Evolutionary conservation across 805 yeast species (phyloP).

Genomic region (Candida nitratophila): DNA sequence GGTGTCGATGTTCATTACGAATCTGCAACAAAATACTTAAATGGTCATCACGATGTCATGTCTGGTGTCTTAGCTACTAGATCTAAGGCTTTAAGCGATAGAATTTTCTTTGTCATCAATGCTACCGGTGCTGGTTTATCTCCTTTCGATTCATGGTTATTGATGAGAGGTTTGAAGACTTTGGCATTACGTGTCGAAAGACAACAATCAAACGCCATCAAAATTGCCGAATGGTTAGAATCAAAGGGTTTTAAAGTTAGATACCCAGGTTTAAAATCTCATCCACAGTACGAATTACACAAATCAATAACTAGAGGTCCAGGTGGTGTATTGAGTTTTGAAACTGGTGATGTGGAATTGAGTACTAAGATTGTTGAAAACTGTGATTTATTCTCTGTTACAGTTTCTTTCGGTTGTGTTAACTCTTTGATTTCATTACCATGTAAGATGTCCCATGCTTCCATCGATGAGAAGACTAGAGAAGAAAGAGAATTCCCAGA

Average conservation of each 20-base stretch:
- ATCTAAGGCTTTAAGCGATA: conserved; percentile 54
- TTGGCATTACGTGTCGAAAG: conserved; percentile 79
- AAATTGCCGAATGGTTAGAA: conserved; percentile 68
- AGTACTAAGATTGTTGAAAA: conserved; percentile 70
- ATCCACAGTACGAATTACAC: conserved; percentile 79
- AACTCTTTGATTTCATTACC: conserved; percentile 91
- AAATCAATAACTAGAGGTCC: conserved; percentile 70
- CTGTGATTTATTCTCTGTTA: conserved; percentile 74
- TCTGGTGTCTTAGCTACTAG: conserved; percentile 84
- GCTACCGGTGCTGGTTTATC: conserved; percentile 88
- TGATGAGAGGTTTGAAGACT: conserved; percentile 84
- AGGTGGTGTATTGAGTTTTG: conserved; percentile 86
- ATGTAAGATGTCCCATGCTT: conserved; percentile 95
- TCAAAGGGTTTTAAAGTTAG: conserved; percentile 66
- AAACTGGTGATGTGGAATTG: conserved; percentile 66
- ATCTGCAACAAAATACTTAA: conserved; percentile 85
- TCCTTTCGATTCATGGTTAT: conserved; percentile 90
- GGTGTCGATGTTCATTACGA: conserved; percentile 92
- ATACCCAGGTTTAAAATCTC: conserved; percentile 77
- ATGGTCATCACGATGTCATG: conserved; percentile 96
- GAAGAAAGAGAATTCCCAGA: conserved; percentile 88
- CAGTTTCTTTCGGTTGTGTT: conserved; percentile 93
- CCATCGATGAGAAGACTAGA: conserved; percentile 82
- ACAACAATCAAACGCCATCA: conserved; percentile 76
- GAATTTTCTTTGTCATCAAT: conserved; percentile 70